Conservation (phyloP, 176 grass and related monocot genomes). For the Cenchrus purpureus region DNA sequence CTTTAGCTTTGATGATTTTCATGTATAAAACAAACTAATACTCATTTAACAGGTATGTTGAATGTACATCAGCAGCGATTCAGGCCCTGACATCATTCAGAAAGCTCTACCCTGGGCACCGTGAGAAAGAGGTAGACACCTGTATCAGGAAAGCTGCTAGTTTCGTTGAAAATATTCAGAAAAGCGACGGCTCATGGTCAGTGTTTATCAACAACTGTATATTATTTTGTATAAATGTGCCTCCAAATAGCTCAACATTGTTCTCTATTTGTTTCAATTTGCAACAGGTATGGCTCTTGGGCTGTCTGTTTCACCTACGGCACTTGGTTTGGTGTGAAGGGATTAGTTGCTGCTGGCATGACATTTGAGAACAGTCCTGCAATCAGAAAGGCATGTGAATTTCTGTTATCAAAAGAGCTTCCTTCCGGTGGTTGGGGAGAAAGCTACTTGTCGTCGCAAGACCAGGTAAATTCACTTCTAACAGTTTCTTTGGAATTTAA, state of each 20-base stretch:
- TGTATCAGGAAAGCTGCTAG: slow-evolving; percentile 69
- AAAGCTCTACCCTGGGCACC: slow-evolving; percentile 77
- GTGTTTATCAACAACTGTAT: slow-evolving; percentile 11
- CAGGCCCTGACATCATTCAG: slow-evolving; percentile 76
- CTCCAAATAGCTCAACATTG: no score
- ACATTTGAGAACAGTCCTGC: slow-evolving; percentile 62
- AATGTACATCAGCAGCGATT: slow-evolving; percentile 68
- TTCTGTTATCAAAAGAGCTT: slow-evolving; percentile 87
- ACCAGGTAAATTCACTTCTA: background rate
- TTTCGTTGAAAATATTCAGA: slow-evolving; percentile 74
- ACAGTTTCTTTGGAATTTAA: background rate
- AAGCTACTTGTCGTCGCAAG: slow-evolving; percentile 85
- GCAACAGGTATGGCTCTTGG: slow-evolving; percentile 88
- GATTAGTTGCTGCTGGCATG: slow-evolving; percentile 69
- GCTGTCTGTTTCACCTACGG: slow-evolving; percentile 94
- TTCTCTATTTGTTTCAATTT: background rate
- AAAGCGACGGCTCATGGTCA: slow-evolving; percentile 81
- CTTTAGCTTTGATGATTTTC: background rate
- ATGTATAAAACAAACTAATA: background rate
- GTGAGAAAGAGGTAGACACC: slow-evolving; percentile 63
- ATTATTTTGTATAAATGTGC: no score
- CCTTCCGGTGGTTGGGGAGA: slow-evolving; percentile 93
- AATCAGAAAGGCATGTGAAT: slow-evolving; percentile 79
- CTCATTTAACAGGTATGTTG: background rate
- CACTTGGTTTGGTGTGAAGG: slow-evolving; percentile 88